Evolutionary conservation across 2,329 filamentous ascomycete species (phyloP), one percentile per base, ranked within the genome.

Genomic region (Ophiostoma montium): DNA sequence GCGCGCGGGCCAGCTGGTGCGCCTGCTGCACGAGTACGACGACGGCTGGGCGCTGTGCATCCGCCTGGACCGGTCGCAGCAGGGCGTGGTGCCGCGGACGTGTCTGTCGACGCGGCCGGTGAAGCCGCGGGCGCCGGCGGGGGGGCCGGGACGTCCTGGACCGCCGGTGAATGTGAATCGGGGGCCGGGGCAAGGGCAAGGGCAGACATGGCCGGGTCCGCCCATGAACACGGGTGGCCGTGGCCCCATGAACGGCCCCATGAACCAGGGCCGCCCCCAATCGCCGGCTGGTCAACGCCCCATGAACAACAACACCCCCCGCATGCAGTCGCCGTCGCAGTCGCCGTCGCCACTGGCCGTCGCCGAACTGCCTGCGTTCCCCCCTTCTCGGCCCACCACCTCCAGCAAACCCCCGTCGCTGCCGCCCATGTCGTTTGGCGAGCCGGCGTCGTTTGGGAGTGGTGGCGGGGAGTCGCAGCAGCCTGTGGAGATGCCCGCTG

Each of bases 31-130:
- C 61, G 89, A 95, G 66, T 98, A 96, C 60, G 92, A 98, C 62
- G 92, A 98, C 67, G 92, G 92, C 59, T 98, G 92, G 92, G 86
- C 89, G 60, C 85, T 96, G 49, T 95, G 88, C 65, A 84, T 88
- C 57, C 84, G 83, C 56, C 81, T 96, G 59, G 89, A 96, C 65
- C 84, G 88, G 55, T 89, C 87, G 53, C 75, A 85, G 59, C 89
- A 96, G 70, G 92, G 92, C 70, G 92, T 96, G 47, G 86, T 85
- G 50, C 92, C 92, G 13, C 80, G 92, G 57, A 95, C 89, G 35
- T 98, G 92, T 67, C 74, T 98, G 46, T 96, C 92, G 13, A 85
- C 87, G 51, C 82, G 88, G 46, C 87, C 90, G 16, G 84, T 96
- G 54, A 95, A 94, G 71, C 86, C 89, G 43, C 83, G 88, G 42